phyloP scores from a whole-genome alignment of 805 yeast genomes.

The Pichia kluyveri region DNA sequence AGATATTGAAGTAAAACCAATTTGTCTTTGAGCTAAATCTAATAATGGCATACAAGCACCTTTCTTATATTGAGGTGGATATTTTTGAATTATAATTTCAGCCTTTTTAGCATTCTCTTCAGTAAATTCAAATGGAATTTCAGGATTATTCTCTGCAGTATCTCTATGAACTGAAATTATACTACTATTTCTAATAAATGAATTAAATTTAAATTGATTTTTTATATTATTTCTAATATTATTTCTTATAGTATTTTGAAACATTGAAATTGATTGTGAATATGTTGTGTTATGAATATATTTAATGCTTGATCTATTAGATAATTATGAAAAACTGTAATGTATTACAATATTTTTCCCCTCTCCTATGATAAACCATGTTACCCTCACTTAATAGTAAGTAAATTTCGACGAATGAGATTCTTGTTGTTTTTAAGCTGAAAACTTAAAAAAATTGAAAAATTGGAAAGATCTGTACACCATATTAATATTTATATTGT shows the following conservation, averaged over 20 bases:
- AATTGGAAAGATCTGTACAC: too few species aligned
- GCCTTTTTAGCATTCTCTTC: slow-evolving; percentile 59
- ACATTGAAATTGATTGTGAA: neutral
- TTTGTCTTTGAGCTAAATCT: slow-evolving; percentile 81
- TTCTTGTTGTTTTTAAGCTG: neutral
- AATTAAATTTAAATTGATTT: neutral
- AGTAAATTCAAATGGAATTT: slow-evolving; percentile 64
- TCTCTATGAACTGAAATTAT: slow-evolving; percentile 61
- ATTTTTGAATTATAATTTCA: slow-evolving; percentile 64
- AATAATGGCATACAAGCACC: slow-evolving; percentile 83
- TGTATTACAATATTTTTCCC: too few species aligned
- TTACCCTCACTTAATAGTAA: too few species aligned
- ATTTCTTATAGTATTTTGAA: slow-evolving; percentile 3
- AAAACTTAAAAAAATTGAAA: too few species aligned
- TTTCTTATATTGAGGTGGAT: slow-evolving; percentile 81
- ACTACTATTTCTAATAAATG: slow-evolving; percentile 19
- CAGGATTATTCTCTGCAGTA: slow-evolving; percentile 55
- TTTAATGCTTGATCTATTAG: too few species aligned
- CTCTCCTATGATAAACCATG: too few species aligned
- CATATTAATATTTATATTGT: too few species aligned
- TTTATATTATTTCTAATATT: slow-evolving; percentile 1
- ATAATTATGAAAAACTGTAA: too few species aligned
- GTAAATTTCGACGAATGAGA: neutral
- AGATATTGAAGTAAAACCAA: slow-evolving; percentile 75
- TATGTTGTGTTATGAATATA: too few species aligned